Evolutionary conservation across 805 yeast species (phyloP).

Genomic region (Suhomyces pyralidae): DNA sequence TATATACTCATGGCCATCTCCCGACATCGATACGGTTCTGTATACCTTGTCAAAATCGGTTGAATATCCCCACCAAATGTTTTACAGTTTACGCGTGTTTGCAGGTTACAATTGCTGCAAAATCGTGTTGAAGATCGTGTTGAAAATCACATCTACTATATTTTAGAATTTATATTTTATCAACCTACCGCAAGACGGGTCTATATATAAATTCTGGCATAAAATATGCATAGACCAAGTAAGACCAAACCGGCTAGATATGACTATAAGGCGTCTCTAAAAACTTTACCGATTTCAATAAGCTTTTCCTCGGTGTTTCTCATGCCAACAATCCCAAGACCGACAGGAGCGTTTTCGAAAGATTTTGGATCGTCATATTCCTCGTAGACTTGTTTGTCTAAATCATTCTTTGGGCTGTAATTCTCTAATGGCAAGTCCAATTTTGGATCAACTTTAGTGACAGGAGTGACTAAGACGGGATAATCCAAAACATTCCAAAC

Average conservation of each 20-base stretch:
- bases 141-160: neutral
- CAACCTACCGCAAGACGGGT: no score
- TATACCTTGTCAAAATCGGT: neutral
- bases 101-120: neutral
- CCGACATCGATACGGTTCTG: neutral
- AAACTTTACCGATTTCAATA: constrained; percentile 13
- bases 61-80: neutral
- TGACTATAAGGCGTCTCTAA: neutral
- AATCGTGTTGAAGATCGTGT: neutral
- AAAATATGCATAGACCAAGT: neutral
- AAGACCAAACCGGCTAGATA: neutral
- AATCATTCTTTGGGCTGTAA: constrained; percentile 15
- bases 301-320: constrained; percentile 18
- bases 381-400: constrained; percentile 10
- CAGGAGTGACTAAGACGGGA: constrained; percentile 12
- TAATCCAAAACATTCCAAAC: constrained; percentile 20
- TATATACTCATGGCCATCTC: constrained; percentile 1
- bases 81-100: neutral
- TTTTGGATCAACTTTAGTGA: constrained; percentile 12
- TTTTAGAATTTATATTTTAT: neutral
- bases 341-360: constrained; percentile 15
- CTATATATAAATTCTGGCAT: neutral
- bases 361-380: constrained; percentile 14
- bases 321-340: constrained; percentile 17
- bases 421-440: constrained; percentile 10